Evolutionary conservation across 2,329 filamentous ascomycete species (phyloP), one percentile per base, ranked within the genome.

Genomic region (Aspergillus terreus): DNA sequence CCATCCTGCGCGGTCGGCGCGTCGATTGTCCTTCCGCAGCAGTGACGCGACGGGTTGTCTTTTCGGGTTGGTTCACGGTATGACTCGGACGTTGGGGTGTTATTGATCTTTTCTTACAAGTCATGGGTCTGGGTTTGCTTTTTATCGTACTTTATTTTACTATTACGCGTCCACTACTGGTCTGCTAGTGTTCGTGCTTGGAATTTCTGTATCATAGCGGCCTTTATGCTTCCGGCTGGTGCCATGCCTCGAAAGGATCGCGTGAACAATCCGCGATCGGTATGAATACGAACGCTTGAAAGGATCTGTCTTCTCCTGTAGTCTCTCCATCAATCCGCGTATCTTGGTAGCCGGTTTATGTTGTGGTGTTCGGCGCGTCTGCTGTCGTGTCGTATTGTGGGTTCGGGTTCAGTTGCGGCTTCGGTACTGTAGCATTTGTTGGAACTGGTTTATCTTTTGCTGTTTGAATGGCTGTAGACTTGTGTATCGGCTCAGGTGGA

Each of bases 71-170:
- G 66, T 70, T 72, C 62, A 70, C 61, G 70, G 70, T 72, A 72
- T 69, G 69, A 71, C 63, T 65, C 68, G 70, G 70, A 71, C 70
- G 70, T 72, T 71, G 69, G 65, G 70, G 70, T 72, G 70, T 70
- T 71, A 61, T 69, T 68, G 64, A 64, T 67, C 65, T 69, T 64
- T 68, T 59, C 53, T 56, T 63, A 64, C 60, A 66, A 66, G 58
- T 70, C 68, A 71, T 72, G 68, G 70, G 68, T 70, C 67, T 71
- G 70, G 69, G 69, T 72, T 68, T 72, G 63, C 58, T 70, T 68
- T 38, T 69, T 66, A 58, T 67, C 63, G 60, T 63, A 62, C 56
- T 61, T 64, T 65, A 69, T 63, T 70, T 66, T 64, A 64, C 60
- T 66, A 61, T 67, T 68, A 61, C 60, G 63, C 66, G 66, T 68